These are phyloP conservation scores for Apiotrichum sp. DNA, from an alignment of 1,284 basidiomycete genomes.

Conservation along the genomic window DNA sequence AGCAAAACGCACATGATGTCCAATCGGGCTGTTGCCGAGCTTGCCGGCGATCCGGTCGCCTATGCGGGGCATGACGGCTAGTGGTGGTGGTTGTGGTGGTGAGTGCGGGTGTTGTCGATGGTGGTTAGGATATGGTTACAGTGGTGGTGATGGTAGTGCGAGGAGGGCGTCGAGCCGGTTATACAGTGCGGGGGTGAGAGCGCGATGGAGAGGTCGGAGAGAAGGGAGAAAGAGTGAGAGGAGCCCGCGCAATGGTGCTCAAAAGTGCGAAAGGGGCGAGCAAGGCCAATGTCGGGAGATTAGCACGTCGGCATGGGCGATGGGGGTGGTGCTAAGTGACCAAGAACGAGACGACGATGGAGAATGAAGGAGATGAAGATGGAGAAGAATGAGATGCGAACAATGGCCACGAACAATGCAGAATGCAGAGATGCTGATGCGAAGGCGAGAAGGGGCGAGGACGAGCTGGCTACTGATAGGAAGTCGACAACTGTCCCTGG, in stretches of 20 bases:
- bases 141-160: no score
- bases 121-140: background rate
- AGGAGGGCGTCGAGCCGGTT: background rate
- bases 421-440: no score
- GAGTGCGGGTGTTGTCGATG: background rate
- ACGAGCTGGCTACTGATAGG: no score
- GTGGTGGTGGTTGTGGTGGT: background rate
- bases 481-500: no score
- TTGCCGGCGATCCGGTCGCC: conserved; percentile 13
- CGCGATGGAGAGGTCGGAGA: background rate
- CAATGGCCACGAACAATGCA: no score
- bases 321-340: no score
- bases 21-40: conserved; percentile 15
- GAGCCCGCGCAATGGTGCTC: background rate
- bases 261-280: background rate
- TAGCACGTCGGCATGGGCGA: background rate
- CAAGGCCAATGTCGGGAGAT: background rate
- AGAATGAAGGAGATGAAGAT: no score
- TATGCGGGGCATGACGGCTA: conserved; percentile 7
- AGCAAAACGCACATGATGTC: conserved; percentile 6
- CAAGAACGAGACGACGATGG: no score
- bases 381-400: no score
- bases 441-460: no score
- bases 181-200: background rate
- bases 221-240: background rate